A percentile compares a stretch with the other conserved stretches of the same genome.
These are phyloP conservation scores for Fistulinella prunicolor DNA, from an alignment of 768 basidiomycete species.

Conservation along the genomic window DNA sequence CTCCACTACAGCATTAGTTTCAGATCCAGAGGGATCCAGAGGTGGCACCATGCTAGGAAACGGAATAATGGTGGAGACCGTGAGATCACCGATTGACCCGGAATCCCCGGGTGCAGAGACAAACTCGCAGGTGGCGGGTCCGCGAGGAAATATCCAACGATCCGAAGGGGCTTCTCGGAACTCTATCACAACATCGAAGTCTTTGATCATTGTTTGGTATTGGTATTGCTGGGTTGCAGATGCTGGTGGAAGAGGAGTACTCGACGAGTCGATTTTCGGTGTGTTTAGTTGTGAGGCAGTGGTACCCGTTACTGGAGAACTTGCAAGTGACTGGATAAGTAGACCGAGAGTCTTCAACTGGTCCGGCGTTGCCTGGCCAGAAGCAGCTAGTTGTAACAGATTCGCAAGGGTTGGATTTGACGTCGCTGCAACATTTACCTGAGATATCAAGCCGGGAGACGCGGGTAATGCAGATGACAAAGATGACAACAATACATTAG, in stretches of 20 bases:
- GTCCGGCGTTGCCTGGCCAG: slow-evolving; percentile 57
- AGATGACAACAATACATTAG: slow-evolving; percentile 45
- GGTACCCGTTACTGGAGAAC: slow-evolving; percentile 7
- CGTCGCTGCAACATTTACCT: slow-evolving; percentile 64
- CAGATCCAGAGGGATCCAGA: slow-evolving; percentile 12
- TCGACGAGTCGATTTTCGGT: slow-evolving; percentile 7
- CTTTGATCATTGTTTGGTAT: slow-evolving; percentile 39
- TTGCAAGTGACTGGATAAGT: slow-evolving; percentile 67
- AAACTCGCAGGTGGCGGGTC: slow-evolving; percentile 50
- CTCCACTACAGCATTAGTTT: slow-evolving; percentile 10
- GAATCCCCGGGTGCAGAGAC: slow-evolving; percentile 12
- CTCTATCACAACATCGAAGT: slow-evolving; percentile 73
- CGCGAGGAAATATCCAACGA: slow-evolving; percentile 68
- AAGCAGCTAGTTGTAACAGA: slow-evolving; percentile 61
- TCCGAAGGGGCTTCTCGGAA: slow-evolving; percentile 62
- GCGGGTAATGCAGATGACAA: slow-evolving; percentile 46
- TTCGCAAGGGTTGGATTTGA: slow-evolving; percentile 67
- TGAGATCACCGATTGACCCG: slow-evolving; percentile 30
- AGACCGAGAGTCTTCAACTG: slow-evolving; percentile 67
- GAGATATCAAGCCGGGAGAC: slow-evolving; percentile 54
- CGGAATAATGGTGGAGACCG: slow-evolving; percentile 45
- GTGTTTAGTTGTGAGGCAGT: slow-evolving; percentile 6
- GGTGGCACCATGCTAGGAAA: slow-evolving; percentile 32
- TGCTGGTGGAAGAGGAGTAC: slow-evolving; percentile 13
- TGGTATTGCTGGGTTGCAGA: slow-evolving; percentile 21